Evolutionary conservation across 805 yeast species (phyloP).

Genomic region (Wickerhamomyces xylosicus): DNA sequence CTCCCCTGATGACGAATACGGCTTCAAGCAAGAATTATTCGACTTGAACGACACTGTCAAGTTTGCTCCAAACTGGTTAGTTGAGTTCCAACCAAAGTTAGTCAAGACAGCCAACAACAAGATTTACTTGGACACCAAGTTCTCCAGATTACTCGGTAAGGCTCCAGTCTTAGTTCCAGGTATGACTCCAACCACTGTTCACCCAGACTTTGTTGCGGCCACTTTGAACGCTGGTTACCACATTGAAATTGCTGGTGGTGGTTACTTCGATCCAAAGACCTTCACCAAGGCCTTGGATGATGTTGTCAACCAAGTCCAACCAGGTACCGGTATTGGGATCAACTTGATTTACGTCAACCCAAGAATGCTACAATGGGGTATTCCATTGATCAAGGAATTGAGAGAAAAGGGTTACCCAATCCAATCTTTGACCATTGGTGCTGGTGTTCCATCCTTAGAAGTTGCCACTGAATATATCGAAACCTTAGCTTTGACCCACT

Average conservation of each 20-base stretch:
- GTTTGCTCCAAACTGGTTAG: constrained; percentile 86
- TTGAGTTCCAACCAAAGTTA: constrained; percentile 79
- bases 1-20: constrained; percentile 71
- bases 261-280: constrained; percentile 68
- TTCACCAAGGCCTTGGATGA: constrained; percentile 70
- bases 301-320: constrained; percentile 57
- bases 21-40: constrained; percentile 92
- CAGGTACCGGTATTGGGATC: constrained; percentile 86
- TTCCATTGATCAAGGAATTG: constrained; percentile 84
- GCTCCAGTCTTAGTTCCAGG: constrained; percentile 98
- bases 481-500: constrained; percentile 83
- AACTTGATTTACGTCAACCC: constrained; percentile 96
- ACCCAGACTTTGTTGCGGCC: constrained; percentile 89
- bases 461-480: constrained; percentile 95
- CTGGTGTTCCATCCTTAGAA: constrained; percentile 98
- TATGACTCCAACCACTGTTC: constrained; percentile 98
- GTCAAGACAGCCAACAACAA: constrained; percentile 66
- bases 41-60: constrained; percentile 57
- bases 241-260: constrained; percentile 98
- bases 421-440: constrained; percentile 95
- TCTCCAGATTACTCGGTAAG: constrained; percentile 83
- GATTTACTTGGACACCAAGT: constrained; percentile 85
- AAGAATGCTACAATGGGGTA: constrained; percentile 97
- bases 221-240: constrained; percentile 94
- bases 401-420: constrained; percentile 92